Percentiles rank a stretch among this genome's conserved stretches.
phyloP scores from a whole-genome alignment of 441 rosid genomes.

The Aleurites moluccanus region DNA sequence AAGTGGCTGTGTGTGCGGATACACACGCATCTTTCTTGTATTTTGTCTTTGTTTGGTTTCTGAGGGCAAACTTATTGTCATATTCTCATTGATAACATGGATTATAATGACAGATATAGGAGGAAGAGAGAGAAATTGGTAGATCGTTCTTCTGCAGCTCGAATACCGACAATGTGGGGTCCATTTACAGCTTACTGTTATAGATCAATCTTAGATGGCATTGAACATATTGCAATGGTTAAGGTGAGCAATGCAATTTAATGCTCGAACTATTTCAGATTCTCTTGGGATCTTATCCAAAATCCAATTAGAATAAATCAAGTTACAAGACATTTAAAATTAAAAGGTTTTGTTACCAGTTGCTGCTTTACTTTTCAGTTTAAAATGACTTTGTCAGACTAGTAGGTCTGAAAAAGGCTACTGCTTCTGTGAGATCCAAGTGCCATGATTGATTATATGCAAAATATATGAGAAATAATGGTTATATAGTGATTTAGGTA shows the following conservation, averaged over 20 bases:
- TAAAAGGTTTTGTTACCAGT: not conserved
- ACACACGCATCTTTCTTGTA: not conserved
- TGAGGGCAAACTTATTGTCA: not conserved
- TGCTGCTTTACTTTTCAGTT: not conserved
- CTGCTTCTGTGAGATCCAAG: not conserved
- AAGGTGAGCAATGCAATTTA: conserved; percentile 53
- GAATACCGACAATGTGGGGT: conserved; percentile 89
- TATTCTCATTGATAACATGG: not conserved
- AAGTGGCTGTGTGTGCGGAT: not conserved
- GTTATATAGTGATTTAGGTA: too few species aligned
- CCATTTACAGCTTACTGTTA: conserved; percentile 86
- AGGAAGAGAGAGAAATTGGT: conserved; percentile 79
- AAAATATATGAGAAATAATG: not conserved
- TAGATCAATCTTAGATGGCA: conserved; percentile 71
- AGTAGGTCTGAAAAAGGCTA: not conserved
- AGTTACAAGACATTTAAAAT: not conserved
- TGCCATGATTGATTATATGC: not conserved
- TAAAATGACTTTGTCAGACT: not conserved
- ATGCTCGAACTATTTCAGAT: not conserved
- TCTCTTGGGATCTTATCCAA: not conserved
- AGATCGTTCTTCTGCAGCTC: conserved; percentile 71
- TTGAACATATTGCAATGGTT: conserved; percentile 96
- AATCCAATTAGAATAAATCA: not conserved
- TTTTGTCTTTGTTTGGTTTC: not conserved
- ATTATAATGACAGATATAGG: conserved; percentile 53